Conservation (phyloP, 257 asterid genomes). For the Fraxinus anomala region DNA sequence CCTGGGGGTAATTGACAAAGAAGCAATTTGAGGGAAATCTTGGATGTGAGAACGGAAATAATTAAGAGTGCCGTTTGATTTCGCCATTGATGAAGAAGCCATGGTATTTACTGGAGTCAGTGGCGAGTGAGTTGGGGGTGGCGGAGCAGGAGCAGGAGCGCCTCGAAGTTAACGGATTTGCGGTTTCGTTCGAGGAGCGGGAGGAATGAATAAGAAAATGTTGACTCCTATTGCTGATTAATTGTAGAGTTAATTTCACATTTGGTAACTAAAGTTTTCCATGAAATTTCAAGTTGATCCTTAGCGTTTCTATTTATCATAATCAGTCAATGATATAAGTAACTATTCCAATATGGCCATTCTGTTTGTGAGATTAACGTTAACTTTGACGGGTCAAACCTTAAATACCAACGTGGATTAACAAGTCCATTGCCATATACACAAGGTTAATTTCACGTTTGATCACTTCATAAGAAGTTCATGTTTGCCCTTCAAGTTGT, state of each 20-base stretch:
- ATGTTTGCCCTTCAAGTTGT: not conserved
- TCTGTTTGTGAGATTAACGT: not conserved
- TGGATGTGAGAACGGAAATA: slow-evolving; percentile 23
- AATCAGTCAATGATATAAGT: not conserved
- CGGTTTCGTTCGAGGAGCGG: not conserved
- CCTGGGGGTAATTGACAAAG: slow-evolving; percentile 29
- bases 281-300: not conserved
- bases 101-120: slow-evolving; percentile 10
- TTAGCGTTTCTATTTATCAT: not conserved
- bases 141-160: not conserved
- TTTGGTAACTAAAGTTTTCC: not conserved
- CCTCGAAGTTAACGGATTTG: slow-evolving; percentile 2
- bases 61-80: slow-evolving; percentile 30
- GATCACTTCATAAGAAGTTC: not conserved
- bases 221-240: not conserved
- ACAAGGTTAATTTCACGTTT: not conserved
- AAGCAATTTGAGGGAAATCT: slow-evolving; percentile 29
- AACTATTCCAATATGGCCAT: not conserved
- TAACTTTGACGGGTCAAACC: no score
- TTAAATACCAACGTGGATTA: no score
- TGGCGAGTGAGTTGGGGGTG: not conserved
- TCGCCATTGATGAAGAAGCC: slow-evolving; percentile 40
- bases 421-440: not conserved
- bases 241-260: not conserved
- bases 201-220: not conserved